phyloP scores from a whole-genome alignment of 2,329 filamentous ascomycete species.

The Penicillium fuscoglaucum region DNA sequence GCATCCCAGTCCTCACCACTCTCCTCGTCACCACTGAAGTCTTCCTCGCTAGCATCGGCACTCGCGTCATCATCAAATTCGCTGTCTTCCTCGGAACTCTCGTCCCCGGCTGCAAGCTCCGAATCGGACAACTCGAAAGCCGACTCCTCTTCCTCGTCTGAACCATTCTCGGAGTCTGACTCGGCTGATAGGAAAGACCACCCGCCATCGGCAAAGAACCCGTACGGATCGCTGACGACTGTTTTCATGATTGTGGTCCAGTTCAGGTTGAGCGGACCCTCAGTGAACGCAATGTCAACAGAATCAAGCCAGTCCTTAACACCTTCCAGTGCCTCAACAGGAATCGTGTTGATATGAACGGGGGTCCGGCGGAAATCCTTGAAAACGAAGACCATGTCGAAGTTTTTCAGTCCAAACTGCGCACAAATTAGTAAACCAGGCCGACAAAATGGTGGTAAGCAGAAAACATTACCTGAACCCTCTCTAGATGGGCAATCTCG shows the following conservation, averaged over 20 bases:
- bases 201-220: conserved; percentile 92
- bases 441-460: background rate
- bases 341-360: conserved; percentile 96
- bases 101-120: conserved; percentile 71
- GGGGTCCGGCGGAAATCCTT: conserved; percentile 93
- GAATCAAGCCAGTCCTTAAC: conserved; percentile 98
- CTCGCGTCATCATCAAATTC: conserved; percentile 92
- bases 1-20: conserved; percentile 94
- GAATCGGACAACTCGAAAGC: conserved; percentile 89
- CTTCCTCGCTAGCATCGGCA: conserved; percentile 66
- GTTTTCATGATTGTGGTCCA: conserved; percentile 99
- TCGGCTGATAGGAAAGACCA: conserved; percentile 91
- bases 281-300: conserved; percentile 89
- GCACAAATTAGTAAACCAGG: conserved; percentile 26
- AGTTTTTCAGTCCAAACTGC: conserved; percentile 96
- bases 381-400: conserved; percentile 97
- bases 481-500: conserved; percentile 92
- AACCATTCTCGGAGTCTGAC: conserved; percentile 77
- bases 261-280: conserved; percentile 95
- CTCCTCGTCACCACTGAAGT: conserved; percentile 63
- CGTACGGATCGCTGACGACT: conserved; percentile 86
- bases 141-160: conserved; percentile 80
- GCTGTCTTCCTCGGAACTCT: conserved; percentile 81
- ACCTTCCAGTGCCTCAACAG: conserved; percentile 87
- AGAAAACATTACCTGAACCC: conserved; percentile 63